phyloP scores from a whole-genome alignment of 768 basidiomycete species.

The Amyloporia xantha region DNA sequence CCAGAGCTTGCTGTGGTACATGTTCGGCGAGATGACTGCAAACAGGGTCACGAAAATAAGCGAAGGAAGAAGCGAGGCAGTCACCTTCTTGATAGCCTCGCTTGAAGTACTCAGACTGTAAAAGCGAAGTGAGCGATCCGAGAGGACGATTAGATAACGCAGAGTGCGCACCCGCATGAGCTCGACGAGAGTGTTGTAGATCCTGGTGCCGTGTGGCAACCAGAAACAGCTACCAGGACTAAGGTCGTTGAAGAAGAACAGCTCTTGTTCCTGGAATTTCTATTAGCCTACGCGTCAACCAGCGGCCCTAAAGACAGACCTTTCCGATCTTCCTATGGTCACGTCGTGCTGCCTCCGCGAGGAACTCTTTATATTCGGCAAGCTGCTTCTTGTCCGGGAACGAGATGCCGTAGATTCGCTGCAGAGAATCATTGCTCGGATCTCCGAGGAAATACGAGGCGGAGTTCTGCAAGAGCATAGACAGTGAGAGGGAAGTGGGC shows the following conservation, averaged over 20 bases:
- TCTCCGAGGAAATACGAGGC: constrained; percentile 98
- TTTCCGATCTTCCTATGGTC: constrained; percentile 96
- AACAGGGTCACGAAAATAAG: not conserved
- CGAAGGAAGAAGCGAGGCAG: constrained; percentile 1
- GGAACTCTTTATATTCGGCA: constrained; percentile 89
- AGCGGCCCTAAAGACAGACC: constrained; percentile 28
- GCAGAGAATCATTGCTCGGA: constrained; percentile 85
- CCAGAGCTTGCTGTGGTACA: constrained; percentile 96
- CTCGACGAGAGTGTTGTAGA: constrained; percentile 91
- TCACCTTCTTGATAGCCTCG: constrained; percentile 92
- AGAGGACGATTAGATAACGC: not conserved
- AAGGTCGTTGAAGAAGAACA: constrained; percentile 97
- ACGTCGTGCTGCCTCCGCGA: constrained; percentile 96
- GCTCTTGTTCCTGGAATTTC: constrained; percentile 72
- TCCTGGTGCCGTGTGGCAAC: constrained; percentile 92
- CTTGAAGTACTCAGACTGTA: constrained; percentile 84
- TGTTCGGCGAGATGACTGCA: constrained; percentile 93
- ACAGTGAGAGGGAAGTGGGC: not conserved
- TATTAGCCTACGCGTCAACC: not conserved
- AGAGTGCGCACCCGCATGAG: constrained; percentile 72
- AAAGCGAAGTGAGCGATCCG: not conserved
- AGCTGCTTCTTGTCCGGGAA: constrained; percentile 98
- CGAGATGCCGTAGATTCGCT: constrained; percentile 96
- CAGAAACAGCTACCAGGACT: constrained; percentile 96
- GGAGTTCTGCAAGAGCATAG: constrained; percentile 67